Conservation (phyloP, 1,284 basidiomycete genomes). For the Ustilago tritici region DNA sequence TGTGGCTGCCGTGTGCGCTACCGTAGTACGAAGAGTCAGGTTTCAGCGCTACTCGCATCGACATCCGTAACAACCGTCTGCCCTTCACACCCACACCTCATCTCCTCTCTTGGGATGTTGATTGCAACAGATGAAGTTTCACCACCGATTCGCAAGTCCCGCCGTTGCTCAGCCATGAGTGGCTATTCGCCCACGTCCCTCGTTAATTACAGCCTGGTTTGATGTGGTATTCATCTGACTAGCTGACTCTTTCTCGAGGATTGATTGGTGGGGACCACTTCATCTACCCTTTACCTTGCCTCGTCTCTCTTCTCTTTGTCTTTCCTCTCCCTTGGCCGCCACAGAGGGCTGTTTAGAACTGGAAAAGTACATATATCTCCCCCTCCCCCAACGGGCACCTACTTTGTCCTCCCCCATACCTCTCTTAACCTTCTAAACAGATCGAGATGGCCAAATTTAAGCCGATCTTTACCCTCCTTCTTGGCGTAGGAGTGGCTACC, state of each 20-base stretch:
- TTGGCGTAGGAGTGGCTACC: constrained; percentile 15
- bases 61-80: constrained; percentile 3
- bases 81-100: background rate
- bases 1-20: too few relatives aligned
- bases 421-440: background rate
- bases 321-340: background rate
- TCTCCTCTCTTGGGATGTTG: background rate
- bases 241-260: background rate
- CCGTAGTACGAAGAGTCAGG: background rate
- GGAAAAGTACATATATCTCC: constrained; percentile 1
- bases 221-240: background rate
- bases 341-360: background rate
- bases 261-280: constrained; percentile 1
- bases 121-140: background rate
- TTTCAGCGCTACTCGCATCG: background rate
- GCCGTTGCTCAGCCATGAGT: background rate
- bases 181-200: background rate
- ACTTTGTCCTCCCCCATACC: background rate
- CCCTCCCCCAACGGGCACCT: background rate
- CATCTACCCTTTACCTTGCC: background rate
- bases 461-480: constrained; percentile 8
- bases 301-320: background rate
- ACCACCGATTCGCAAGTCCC: background rate
- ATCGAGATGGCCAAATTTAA: constrained; percentile 17
- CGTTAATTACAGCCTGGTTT: background rate